Percentiles rank a stretch among this genome's conserved stretches.
These are phyloP conservation scores for Phaeosphaeriaceae sp. DNA, from an alignment of 2,329 filamentous ascomycete genomes.

Conservation along the genomic window DNA sequence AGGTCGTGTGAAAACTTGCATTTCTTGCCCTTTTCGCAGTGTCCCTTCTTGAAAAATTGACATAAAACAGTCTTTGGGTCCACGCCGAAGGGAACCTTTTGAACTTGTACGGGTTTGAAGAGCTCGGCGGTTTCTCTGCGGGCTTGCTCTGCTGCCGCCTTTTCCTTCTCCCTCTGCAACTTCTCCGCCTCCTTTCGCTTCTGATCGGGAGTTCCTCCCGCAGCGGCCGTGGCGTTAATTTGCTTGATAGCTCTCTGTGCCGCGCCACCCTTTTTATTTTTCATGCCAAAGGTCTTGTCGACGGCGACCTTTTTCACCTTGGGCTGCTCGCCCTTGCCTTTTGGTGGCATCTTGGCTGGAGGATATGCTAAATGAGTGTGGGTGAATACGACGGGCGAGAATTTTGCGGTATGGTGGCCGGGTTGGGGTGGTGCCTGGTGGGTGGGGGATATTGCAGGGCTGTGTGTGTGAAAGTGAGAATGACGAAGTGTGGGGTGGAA, in stretches of 20 bases:
- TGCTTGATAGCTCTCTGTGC: constrained; percentile 92
- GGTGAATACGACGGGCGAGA: constrained; percentile 11
- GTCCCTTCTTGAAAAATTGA: constrained; percentile 95
- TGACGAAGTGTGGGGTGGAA: constrained; percentile 43
- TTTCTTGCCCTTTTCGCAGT: constrained; percentile 91
- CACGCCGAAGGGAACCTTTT: constrained; percentile 97
- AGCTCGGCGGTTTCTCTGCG: constrained; percentile 80
- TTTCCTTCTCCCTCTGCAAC: constrained; percentile 78
- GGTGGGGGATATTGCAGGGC: constrained; percentile 14
- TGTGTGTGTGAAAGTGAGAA: constrained; percentile 43
- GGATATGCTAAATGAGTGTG: constrained; percentile 15
- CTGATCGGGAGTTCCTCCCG: constrained; percentile 76
- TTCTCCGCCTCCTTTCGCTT: constrained; percentile 78
- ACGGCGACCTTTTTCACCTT: constrained; percentile 72
- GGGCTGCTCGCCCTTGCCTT: constrained; percentile 58
- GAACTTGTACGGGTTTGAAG: constrained; percentile 91
- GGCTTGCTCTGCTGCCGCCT: constrained; percentile 86
- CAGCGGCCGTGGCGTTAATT: constrained; percentile 70
- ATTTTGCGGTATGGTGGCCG: constrained; percentile 21
- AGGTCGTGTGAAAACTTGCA: constrained; percentile 98
- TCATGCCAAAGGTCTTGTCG: constrained; percentile 99
- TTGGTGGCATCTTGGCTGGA: constrained; percentile 71
- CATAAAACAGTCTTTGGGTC: constrained; percentile 98
- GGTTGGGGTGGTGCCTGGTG: constrained; percentile 22
- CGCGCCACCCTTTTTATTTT: constrained; percentile 96